These are phyloP conservation scores for Claviceps maximensis DNA, from an alignment of 2,329 filamentous ascomycete species.

Conservation along the genomic window DNA sequence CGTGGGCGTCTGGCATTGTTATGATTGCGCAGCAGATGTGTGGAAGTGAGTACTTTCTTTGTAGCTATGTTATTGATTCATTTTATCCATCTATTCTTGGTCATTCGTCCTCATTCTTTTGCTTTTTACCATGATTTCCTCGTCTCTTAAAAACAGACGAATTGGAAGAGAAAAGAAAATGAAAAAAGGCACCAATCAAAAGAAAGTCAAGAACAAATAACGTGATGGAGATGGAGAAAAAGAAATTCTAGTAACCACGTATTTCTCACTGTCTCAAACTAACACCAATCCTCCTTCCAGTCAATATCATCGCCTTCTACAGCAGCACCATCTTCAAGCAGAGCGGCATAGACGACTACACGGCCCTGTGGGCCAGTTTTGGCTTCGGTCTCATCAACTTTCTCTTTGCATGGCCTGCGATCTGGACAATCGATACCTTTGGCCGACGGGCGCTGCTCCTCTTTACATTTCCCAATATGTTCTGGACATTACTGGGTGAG, in stretches of 20 bases:
- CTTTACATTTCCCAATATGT: conserved; percentile 22
- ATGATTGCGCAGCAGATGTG: conserved; percentile 56
- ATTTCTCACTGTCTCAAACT: too few species aligned
- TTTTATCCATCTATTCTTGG: too few species aligned
- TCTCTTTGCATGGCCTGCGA: conserved; percentile 17
- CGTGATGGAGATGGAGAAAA: too few species aligned
- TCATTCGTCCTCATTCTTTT: neutral
- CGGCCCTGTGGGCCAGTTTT: conserved; percentile 19
- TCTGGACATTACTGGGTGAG: conserved; percentile 14
- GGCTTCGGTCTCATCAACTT: conserved; percentile 17
- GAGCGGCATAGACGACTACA: conserved; percentile 21
- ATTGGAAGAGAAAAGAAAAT: neutral
- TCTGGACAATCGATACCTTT: conserved; percentile 19
- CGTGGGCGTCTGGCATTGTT: conserved; percentile 51
- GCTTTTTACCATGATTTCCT: too few species aligned
- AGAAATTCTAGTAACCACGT: too few species aligned
- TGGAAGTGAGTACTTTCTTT: conserved; percentile 20
- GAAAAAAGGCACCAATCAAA: too few species aligned
- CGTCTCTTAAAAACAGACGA: too few species aligned
- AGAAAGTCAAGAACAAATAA: too few species aligned
- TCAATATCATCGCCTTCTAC: conserved; percentile 28
- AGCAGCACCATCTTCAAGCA: conserved; percentile 17
- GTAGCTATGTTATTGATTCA: neutral
- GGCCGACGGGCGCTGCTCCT: conserved; percentile 13
- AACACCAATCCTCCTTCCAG: too few species aligned